Evolutionary conservation across 345 rosid genomes (phyloP), one percentile per base, ranked within the genome.

Genomic region (Kandelia obovata): DNA sequence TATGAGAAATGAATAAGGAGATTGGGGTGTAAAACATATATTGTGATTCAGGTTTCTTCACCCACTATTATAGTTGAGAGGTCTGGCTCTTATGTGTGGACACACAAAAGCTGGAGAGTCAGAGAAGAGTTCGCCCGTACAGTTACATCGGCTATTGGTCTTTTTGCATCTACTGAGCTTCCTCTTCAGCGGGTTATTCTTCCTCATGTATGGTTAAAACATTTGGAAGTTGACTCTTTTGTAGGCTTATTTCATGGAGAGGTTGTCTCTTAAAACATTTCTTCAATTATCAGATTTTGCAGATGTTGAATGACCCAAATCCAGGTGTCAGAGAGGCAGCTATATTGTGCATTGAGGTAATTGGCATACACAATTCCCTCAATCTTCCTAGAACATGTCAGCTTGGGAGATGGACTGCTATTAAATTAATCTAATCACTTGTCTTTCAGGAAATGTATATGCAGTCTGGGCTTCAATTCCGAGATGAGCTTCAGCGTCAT

Each of bases 401-500:
- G 23, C 26, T 55, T 71, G 37, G 27, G 31, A 53, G 62, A 56
- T 28, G 65, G 31, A 5, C 37, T 7, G 61, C 53, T 31, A 53
- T 67, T 10, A 56, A 56, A 28, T 43, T 68, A 56, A 63, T 66
- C 37, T 58, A 34, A 57, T 57, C 35, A 32, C 57, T 66, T 78
- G 20, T 70, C 77, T 84, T 73, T 56, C 91, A 95, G 99, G 99
- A 92, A 73, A 96, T 92, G 99, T 92, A 96, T 65, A 73, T 77
- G 19, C 96, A 88, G 65, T 92, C 91, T 37, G 99, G 99, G 62
- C 67, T 86, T 78, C 99, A 96, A 64, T 96, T 96, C 73, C 97
- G 96, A 26, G 99, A 96, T 73, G 99, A 96, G 83, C 98, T 96
- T 83, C 94, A 90, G 60, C 98, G 99, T 35, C 88, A 96, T 79